Evolutionary conservation across 257 asterid genomes (phyloP).

Genomic region (Coffea eugenioides): DNA sequence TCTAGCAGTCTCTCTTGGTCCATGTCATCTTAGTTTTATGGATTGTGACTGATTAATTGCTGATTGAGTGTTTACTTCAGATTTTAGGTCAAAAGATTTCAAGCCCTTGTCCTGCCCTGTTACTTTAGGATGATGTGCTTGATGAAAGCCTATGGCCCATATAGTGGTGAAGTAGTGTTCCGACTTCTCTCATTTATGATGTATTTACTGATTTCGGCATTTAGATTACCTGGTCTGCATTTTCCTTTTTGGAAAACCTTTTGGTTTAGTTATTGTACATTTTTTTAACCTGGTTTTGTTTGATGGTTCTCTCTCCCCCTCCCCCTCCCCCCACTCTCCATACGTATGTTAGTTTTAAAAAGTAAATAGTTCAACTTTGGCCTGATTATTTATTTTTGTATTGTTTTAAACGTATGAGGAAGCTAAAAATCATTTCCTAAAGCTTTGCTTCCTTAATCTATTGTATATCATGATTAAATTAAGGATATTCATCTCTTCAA

Average conservation of each 20-base stretch:
- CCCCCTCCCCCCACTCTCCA: not conserved
- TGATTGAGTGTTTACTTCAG: not conserved
- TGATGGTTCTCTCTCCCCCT: not conserved
- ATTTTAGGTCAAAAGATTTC: not conserved
- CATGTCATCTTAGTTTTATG: not conserved
- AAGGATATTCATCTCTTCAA: constrained; percentile 14
- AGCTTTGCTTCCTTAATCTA: not conserved
- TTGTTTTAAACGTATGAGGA: not conserved
- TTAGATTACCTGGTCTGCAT: not conserved
- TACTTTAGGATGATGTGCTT: not conserved
- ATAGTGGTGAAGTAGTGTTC: too few relatives aligned
- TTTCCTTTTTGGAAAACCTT: not conserved
- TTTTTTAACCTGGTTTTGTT: not conserved
- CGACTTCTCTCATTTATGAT: too few relatives aligned
- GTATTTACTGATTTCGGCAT: not conserved
- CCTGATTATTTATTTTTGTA: not conserved
- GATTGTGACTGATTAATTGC: not conserved
- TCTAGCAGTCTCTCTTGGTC: not conserved
- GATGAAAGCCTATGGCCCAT: not conserved
- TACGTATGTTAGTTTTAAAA: too few relatives aligned
- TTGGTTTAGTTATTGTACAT: not conserved
- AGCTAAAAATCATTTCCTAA: not conserved
- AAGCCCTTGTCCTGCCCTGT: not conserved
- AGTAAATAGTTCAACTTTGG: not conserved
- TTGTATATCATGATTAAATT: constrained; percentile 19